Percentiles rank a stretch among this genome's conserved stretches.
These are phyloP conservation scores for Setaria italica DNA, from an alignment of 202 grass and related monocot species.

Conservation along the genomic window DNA sequence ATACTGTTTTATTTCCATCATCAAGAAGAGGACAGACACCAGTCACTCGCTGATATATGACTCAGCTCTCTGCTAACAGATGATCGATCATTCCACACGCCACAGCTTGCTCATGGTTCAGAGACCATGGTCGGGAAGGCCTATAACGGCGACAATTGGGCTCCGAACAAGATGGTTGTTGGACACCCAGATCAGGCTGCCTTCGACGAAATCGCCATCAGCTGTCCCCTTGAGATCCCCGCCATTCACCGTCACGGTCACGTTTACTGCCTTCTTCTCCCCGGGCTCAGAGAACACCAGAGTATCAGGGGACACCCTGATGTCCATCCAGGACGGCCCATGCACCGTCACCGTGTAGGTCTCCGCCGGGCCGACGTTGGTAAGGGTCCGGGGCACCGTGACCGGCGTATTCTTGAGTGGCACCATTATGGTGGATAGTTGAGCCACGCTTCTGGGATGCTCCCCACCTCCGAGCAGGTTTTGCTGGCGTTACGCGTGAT, in stretches of 20 bases:
- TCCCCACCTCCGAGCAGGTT: conserved; percentile 28
- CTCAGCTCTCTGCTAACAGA: too few relatives aligned
- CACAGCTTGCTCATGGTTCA: neutral
- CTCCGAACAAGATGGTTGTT: neutral
- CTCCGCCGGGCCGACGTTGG: conserved; percentile 42
- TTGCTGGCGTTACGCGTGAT: neutral
- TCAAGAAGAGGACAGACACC: too few relatives aligned
- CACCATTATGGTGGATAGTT: conserved; percentile 54
- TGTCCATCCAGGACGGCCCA: neutral
- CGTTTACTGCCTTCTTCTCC: neutral
- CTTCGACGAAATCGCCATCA: neutral
- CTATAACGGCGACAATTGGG: neutral
- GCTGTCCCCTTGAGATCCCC: too few relatives aligned
- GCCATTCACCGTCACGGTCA: neutral
- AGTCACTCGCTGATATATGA: too few relatives aligned
- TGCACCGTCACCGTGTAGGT: neutral
- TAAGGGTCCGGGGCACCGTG: conserved; percentile 44
- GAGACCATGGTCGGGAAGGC: neutral
- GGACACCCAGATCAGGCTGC: neutral
- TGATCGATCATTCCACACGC: too few relatives aligned
- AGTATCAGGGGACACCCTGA: neutral
- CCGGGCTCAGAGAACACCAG: neutral
- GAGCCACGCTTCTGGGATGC: conserved; percentile 48
- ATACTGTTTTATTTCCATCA: too few relatives aligned
- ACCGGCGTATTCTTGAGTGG: neutral